These are phyloP conservation scores for Fusarium tupiense DNA, from an alignment of 2,329 filamentous ascomycete genomes.

Conservation along the genomic window DNA sequence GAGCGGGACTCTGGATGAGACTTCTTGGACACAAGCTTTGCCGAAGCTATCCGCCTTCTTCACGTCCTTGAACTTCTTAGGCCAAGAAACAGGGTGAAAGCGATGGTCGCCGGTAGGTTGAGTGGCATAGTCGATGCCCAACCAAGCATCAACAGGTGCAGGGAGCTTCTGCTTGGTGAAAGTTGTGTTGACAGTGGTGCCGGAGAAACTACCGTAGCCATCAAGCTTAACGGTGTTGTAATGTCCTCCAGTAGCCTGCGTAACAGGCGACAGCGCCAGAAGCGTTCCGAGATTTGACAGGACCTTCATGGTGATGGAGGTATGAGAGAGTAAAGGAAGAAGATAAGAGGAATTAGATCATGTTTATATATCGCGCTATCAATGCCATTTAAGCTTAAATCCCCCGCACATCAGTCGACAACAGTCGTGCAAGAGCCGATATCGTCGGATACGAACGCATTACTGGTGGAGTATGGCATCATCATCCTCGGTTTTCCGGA, in stretches of 20 bases:
- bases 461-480: slow-evolving; percentile 13
- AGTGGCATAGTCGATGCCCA: slow-evolving; percentile 57
- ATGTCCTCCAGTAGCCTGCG: background rate
- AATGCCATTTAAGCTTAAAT: background rate
- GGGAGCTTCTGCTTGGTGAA: slow-evolving; percentile 19
- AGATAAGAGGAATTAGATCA: no score
- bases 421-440: background rate
- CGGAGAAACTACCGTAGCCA: slow-evolving; percentile 35
- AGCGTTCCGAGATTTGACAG: slow-evolving; percentile 18
- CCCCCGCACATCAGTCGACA: background rate
- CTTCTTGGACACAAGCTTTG: slow-evolving; percentile 55
- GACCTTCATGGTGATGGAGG: slow-evolving; percentile 24
- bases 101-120: slow-evolving; percentile 53
- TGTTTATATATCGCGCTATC: background rate
- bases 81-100: slow-evolving; percentile 54
- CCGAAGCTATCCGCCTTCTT: slow-evolving; percentile 52
- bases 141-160: slow-evolving; percentile 55
- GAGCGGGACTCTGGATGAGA: slow-evolving; percentile 7
- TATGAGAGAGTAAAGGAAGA: background rate
- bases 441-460: background rate
- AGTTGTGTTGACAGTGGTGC: slow-evolving; percentile 30
- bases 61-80: slow-evolving; percentile 52
- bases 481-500: background rate
- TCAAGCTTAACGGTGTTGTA: slow-evolving; percentile 24
- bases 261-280: slow-evolving; percentile 18